Evolutionary conservation across 1,284 basidiomycete species (phyloP).

Genomic region (Butyriboletus appendiculatus): DNA sequence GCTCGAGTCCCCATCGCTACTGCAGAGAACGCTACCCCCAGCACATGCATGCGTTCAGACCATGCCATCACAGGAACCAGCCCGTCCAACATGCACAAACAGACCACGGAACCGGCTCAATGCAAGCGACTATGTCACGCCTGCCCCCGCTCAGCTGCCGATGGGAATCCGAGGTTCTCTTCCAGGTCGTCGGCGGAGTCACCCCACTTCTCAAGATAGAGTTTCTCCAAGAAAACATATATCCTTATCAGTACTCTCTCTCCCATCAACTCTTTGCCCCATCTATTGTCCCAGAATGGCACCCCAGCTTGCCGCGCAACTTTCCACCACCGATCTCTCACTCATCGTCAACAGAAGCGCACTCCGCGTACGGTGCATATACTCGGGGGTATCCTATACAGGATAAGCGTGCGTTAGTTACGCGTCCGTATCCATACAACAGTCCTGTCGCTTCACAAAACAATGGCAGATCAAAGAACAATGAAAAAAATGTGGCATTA

Average conservation of each 20-base stretch:
- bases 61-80: constrained; percentile 29
- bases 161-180: constrained; percentile 16
- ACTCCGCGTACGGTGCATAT: constrained; percentile 38
- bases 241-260: no score
- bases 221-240: no score
- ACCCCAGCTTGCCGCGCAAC: constrained; percentile 42
- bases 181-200: no score
- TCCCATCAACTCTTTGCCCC: no score
- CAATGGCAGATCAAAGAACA: no score
- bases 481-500: constrained; percentile 9
- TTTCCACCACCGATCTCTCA: constrained; percentile 47
- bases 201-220: no score
- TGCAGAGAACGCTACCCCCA: constrained; percentile 11
- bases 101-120: constrained; percentile 31
- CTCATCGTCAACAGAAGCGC: constrained; percentile 41
- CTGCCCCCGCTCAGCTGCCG: constrained; percentile 17
- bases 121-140: constrained; percentile 6
- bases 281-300: constrained; percentile 8
- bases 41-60: not conserved
- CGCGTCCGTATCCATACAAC: not conserved
- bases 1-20: constrained; percentile 5
- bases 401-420: constrained; percentile 9
- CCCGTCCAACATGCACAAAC: constrained; percentile 15
- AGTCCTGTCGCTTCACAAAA: no score
- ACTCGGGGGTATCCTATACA: constrained; percentile 22